Conservation (phyloP, 2,329 filamentous ascomycete species). For the Didymella pinodella region DNA sequence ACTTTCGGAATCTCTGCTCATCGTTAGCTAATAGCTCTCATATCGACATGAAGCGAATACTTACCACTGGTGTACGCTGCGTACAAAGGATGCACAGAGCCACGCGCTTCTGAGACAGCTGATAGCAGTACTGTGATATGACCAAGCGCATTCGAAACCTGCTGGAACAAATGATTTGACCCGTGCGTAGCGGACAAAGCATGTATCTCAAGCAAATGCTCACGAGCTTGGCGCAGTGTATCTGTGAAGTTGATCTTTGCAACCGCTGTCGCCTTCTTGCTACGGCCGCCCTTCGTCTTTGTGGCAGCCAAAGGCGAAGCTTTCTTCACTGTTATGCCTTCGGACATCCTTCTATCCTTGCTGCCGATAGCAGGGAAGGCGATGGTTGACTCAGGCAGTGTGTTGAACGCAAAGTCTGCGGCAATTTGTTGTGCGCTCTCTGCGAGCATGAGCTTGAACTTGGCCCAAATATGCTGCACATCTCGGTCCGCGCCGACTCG, state of each 20-base stretch:
- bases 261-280: conserved; percentile 32
- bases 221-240: conserved; percentile 70
- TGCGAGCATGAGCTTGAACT: conserved; percentile 72
- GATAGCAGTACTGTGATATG: conserved; percentile 52
- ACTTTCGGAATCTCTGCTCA: conserved; percentile 72
- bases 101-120: conserved; percentile 43
- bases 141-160: conserved; percentile 47
- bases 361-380: conserved; percentile 75
- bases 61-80: conserved; percentile 51
- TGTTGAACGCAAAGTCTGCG: conserved; percentile 83
- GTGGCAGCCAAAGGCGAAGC: conserved; percentile 17
- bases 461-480: conserved; percentile 64
- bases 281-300: conserved; percentile 27
- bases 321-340: conserved; percentile 29
- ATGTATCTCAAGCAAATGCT: conserved; percentile 71
- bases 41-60: conserved; percentile 6
- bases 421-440: conserved; percentile 77
- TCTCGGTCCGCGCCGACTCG: conserved; percentile 52
- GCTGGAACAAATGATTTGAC: conserved; percentile 65
- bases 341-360: conserved; percentile 39
- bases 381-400: conserved; percentile 90
- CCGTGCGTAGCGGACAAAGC: conserved; percentile 61
- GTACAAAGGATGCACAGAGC: conserved; percentile 50
- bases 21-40: conserved; percentile 8
- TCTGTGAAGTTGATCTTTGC: conserved; percentile 60